A percentile compares a stretch with the other conserved stretches of the same genome.
Conservation (phyloP, 768 basidiomycete genomes). For the Tricholoma bakamatsutake region DNA sequence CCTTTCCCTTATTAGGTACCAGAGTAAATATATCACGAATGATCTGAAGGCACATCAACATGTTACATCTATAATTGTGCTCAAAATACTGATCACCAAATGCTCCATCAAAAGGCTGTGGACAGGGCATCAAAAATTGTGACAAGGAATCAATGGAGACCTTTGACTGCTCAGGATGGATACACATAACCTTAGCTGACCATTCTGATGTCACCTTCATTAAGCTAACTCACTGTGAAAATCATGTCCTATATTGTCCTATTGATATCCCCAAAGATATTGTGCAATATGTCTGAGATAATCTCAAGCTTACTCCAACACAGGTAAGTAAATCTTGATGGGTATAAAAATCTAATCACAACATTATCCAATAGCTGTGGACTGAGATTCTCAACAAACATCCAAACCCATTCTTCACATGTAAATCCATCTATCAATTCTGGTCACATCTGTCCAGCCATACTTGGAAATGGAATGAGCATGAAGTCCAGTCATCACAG, state of each 20-base stretch:
- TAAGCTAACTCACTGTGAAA: not conserved
- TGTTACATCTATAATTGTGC: conserved; percentile 12
- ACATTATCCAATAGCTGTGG: not conserved
- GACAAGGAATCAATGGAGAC: conserved; percentile 21
- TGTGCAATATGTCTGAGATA: not conserved
- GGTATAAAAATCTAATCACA: not conserved
- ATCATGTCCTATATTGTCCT: not conserved
- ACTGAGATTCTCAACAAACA: not conserved
- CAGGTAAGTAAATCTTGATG: not conserved
- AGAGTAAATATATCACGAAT: conserved; percentile 3
- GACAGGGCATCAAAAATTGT: conserved; percentile 15
- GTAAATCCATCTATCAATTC: not conserved
- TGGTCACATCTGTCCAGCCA: not conserved
- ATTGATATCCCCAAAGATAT: not conserved
- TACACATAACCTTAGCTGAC: conserved; percentile 16
- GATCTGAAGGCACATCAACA: not conserved
- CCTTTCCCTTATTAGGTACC: not conserved
- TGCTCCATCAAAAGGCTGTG: conserved; percentile 11
- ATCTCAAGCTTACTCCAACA: not conserved
- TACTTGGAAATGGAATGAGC: not conserved
- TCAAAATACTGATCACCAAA: conserved; percentile 11
- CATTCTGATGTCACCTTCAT: not conserved
- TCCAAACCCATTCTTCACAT: not conserved
- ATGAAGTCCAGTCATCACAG: not conserved
- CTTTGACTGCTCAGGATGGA: conserved; percentile 20